Conservation (phyloP, 2,329 filamentous ascomycete species). For the Colletotrichum phormii region DNA sequence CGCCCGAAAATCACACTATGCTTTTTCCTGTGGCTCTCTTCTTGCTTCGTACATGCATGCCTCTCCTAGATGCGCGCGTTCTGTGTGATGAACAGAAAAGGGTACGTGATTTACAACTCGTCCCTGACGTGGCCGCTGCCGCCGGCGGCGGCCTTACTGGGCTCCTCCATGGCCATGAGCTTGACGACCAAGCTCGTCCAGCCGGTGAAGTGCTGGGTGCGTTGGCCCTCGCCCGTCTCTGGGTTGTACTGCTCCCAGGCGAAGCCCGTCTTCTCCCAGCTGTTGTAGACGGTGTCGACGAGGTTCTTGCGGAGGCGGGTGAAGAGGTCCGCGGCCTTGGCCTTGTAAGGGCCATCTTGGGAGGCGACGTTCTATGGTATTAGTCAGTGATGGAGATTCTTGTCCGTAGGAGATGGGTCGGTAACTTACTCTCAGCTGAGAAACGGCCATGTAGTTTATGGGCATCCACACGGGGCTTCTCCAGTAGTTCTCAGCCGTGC, state of each 20-base stretch:
- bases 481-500: conserved; percentile 97
- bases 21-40: not conserved
- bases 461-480: conserved; percentile 94
- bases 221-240: conserved; percentile 90
- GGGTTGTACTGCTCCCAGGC: conserved; percentile 99
- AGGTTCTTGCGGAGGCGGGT: conserved; percentile 82
- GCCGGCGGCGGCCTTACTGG: conserved; percentile 47
- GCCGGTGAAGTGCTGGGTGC: conserved; percentile 97
- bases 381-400: not conserved
- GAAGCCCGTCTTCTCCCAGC: conserved; percentile 92
- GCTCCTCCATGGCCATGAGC: conserved; percentile 93
- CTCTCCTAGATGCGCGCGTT: not conserved
- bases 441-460: conserved; percentile 90
- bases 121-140: conserved; percentile 50
- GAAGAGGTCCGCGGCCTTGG: conserved; percentile 80
- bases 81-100: not conserved
- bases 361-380: conserved; percentile 70
- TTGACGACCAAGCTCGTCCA: conserved; percentile 99
- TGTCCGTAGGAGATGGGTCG: too few relatives aligned
- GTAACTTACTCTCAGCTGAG: conserved; percentile 79
- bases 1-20: conserved; percentile 3
- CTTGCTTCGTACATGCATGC: conserved; percentile 14
- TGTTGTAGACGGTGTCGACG: conserved; percentile 87
- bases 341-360: conserved; percentile 74
- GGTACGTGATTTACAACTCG: conserved; percentile 55